Conservation (phyloP, 345 rosid genomes). For the Leavenworthia alabamica region DNA sequence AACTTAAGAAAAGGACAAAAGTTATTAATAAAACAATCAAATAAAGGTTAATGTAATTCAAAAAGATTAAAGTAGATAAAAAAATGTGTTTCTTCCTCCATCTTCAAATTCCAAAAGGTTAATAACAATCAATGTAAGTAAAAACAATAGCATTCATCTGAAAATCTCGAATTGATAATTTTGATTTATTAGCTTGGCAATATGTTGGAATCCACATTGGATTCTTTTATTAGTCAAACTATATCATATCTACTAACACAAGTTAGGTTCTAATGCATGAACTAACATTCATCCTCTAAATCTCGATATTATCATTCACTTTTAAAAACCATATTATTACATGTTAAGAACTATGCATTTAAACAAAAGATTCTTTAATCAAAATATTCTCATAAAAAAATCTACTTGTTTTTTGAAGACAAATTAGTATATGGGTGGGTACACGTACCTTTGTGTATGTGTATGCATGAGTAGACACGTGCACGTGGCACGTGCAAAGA, state of each 20-base stretch:
- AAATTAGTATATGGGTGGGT: too few species aligned
- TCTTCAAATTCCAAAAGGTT: slow-evolving; percentile 13
- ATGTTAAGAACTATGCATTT: not conserved
- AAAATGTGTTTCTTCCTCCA: slow-evolving; percentile 7
- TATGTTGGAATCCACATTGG: slow-evolving; percentile 19
- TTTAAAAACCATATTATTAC: not conserved
- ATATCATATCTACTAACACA: too few species aligned
- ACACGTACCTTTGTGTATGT: not conserved
- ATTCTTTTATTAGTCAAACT: slow-evolving; percentile 16
- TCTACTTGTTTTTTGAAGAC: too few species aligned
- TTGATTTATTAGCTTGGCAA: not conserved
- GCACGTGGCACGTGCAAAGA: slow-evolving; percentile 30
- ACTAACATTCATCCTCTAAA: slow-evolving; percentile 7
- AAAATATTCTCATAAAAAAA: not conserved
- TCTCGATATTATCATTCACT: slow-evolving; percentile 23
- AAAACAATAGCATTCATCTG: not conserved
- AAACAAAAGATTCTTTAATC: slow-evolving; percentile 8
- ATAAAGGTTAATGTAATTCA: slow-evolving; percentile 4
- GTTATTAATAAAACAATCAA: slow-evolving; percentile 4
- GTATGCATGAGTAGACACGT: slow-evolving; percentile 3
- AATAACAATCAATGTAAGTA: not conserved
- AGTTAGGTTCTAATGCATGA: not conserved
- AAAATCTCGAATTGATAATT: not conserved
- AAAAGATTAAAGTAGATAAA: slow-evolving; percentile 5
- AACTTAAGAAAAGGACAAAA: slow-evolving; percentile 6